phyloP scores from a whole-genome alignment of 805 yeast genomes.

The Hyphopichia homilentoma region DNA sequence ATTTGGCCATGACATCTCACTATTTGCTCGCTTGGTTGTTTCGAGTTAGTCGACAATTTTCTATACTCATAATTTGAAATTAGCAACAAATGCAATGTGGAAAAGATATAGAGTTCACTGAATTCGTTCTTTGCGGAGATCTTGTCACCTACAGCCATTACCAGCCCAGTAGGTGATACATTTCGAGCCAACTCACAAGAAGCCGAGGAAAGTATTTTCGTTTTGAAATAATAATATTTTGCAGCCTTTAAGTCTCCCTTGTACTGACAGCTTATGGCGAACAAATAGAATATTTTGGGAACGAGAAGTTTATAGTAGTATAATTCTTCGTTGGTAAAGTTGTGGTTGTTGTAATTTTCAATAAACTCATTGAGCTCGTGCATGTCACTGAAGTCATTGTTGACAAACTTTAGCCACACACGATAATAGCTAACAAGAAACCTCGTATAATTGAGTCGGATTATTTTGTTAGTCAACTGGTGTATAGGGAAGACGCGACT shows the following conservation, averaged over 20 bases:
- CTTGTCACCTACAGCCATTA: too few species aligned
- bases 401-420: slow-evolving; percentile 32
- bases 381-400: slow-evolving; percentile 18
- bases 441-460: slow-evolving; percentile 26
- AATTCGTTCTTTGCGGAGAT: slow-evolving; percentile 11
- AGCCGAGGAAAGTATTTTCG: slow-evolving; percentile 2
- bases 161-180: too few species aligned
- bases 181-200: too few species aligned
- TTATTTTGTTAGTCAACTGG: slow-evolving; percentile 17
- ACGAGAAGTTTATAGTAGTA: slow-evolving; percentile 31
- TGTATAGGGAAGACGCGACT: slow-evolving; percentile 12
- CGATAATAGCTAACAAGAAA: slow-evolving; percentile 32
- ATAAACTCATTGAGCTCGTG: slow-evolving; percentile 30
- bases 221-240: slow-evolving; percentile 33
- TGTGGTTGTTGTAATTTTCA: slow-evolving; percentile 28
- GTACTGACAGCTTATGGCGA: slow-evolving; percentile 37
- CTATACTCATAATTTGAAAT: slow-evolving; percentile 20
- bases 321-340: slow-evolving; percentile 37
- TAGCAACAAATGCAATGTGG: slow-evolving; percentile 25
- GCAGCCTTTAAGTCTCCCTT: slow-evolving; percentile 34
- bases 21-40: slow-evolving; percentile 1
- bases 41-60: slow-evolving; percentile 1
- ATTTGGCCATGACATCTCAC: slow-evolving; percentile 9
- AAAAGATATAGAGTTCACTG: slow-evolving; percentile 25
- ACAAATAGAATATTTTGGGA: slow-evolving; percentile 36